phyloP scores from a whole-genome alignment of 129 eudicot genomes.

The Flaveria robusta region DNA sequence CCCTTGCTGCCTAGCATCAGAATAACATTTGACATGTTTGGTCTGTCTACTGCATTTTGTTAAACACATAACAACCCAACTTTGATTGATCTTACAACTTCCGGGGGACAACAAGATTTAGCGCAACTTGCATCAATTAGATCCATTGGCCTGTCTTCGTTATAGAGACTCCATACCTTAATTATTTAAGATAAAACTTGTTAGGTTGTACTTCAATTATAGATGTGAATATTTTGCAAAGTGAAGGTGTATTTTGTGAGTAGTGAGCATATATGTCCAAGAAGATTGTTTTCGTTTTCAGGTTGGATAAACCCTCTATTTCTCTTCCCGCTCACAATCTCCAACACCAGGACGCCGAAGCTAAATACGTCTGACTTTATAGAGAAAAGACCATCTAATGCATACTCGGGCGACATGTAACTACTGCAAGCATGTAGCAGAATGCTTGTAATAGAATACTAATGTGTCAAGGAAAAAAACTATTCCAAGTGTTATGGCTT shows the following conservation, averaged over 20 bases:
- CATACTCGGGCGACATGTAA: constrained; percentile 48
- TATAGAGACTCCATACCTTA: constrained; percentile 36
- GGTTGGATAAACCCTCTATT: constrained; percentile 39
- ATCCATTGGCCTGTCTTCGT: constrained; percentile 29
- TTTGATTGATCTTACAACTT: constrained; percentile 36
- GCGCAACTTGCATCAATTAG: constrained; percentile 21
- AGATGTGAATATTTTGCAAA: not conserved
- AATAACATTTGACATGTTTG: constrained; percentile 38
- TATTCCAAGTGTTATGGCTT: constrained; percentile 17
- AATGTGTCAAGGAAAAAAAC: not conserved
- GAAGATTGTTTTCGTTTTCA: constrained; percentile 34
- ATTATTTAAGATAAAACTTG: not conserved
- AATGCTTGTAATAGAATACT: not conserved
- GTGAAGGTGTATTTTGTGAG: not conserved
- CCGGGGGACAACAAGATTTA: constrained; percentile 10
- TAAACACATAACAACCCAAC: constrained; percentile 40
- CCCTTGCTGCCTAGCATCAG: constrained; percentile 30
- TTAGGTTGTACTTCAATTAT: not conserved
- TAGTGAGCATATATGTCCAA: constrained; percentile 37
- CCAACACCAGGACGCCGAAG: constrained; percentile 39
- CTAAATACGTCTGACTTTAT: constrained; percentile 41
- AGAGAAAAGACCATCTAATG: constrained; percentile 37
- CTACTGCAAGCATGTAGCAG: constrained; percentile 24
- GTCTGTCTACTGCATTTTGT: constrained; percentile 40
- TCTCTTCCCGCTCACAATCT: constrained; percentile 40